Base-by-base conservation (phyloP, 257 asterid species). In the Capsicum baccatum region DNA sequence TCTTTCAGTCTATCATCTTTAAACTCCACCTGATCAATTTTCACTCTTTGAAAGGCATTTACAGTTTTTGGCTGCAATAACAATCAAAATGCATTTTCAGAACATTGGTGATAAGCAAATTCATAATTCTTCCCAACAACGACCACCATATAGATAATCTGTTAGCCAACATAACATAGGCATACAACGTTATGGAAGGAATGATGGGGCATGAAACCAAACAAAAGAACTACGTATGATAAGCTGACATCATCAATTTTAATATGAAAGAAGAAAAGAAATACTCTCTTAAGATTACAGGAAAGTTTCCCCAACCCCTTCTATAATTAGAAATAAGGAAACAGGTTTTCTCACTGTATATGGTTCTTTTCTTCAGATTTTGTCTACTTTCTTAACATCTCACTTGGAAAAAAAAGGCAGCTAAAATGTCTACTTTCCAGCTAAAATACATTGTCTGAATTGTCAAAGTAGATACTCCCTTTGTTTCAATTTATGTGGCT, bases 1-100 rank as follows among this genome's bases (percentile, higher is more conserved):
- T 97, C 97, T 87, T 91, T 95, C 80, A 97, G 99, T 89, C 95
- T 93, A 62, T 97, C 94, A 87, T 90, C 92, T 47, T 78, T 87
- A 86, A 79, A 89, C 76, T 83, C 73, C 39, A 90, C 91, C 52
- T 83, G 86, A 42, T 90, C 92, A n/a, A 79, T 84, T 60, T 89
- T 88, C 86, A 90, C 92, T 85, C 92, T 88, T 83, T 86, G 89
- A 67, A 97, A 97, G 78, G 96, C 95, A 59, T 87, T 94, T 60
- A 87, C 90, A 3, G 95, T 84, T 86, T 87, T 94, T 42, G 96
- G 97, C 98, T 95, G 97, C 92, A 81, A 66, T 5, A 86, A 39
- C 3, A 85, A 42, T 56, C 67, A 6, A 57, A 81, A 52, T 42
- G 19, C 66, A 57, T 70, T 42, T 52, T 81, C 33, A 82, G 57